Evolutionary conservation across 331 rosid genomes (phyloP).

Genomic region (Pyrus hybrid): DNA sequence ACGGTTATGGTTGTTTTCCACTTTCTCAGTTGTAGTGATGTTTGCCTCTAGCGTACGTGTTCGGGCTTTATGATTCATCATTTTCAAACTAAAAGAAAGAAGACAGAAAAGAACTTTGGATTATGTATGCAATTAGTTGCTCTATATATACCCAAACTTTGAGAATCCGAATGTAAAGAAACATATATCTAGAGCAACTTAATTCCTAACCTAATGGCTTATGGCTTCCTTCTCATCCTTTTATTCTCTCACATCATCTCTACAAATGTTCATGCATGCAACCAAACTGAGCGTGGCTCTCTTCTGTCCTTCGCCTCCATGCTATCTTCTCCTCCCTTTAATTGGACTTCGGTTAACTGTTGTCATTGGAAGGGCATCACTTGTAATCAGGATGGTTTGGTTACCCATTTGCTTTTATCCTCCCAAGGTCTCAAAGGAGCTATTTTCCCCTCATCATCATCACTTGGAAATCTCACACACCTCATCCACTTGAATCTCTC

Average conservation of each 20-base stretch:
- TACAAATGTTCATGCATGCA: not conserved
- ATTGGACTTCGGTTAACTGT: not conserved
- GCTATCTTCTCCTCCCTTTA: not conserved
- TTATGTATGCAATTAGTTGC: not conserved
- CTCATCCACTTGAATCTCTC: not conserved
- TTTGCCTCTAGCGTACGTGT: no score
- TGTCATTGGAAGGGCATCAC: not conserved
- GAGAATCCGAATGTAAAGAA: not conserved
- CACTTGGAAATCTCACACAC: not conserved
- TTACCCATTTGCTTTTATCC: not conserved
- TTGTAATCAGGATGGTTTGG: not conserved
- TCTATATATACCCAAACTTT: not conserved
- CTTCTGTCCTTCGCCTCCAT: not conserved
- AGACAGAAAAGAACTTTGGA: not conserved
- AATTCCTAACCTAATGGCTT: not conserved
- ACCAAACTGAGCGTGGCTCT: not conserved
- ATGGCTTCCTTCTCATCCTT: not conserved
- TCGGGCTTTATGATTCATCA: not conserved
- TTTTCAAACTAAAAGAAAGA: not conserved
- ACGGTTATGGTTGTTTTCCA: not conserved
- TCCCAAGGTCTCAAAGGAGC: not conserved
- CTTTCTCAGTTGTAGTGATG: not conserved
- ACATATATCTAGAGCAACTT: not conserved
- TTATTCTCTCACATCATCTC: not conserved
- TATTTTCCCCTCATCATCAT: not conserved